Evolutionary conservation across 129 eudicot species (phyloP).

Genomic region (Escallonia herrerae): DNA sequence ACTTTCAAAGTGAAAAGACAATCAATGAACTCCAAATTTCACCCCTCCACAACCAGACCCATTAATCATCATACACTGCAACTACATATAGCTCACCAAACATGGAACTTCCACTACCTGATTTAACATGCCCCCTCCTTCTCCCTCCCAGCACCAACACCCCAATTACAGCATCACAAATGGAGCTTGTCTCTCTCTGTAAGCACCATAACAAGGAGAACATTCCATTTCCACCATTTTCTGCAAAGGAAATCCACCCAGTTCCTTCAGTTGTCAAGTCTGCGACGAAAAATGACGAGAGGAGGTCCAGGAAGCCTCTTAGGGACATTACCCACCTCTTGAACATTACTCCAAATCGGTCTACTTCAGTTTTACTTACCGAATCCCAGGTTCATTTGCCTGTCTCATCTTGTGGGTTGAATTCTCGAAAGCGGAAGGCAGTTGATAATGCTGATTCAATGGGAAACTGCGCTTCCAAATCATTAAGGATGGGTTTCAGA

Average conservation of each 20-base stretch:
- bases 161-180: not conserved
- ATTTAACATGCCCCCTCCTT: too few relatives aligned
- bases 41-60: not conserved
- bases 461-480: conserved; percentile 4
- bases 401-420: not conserved
- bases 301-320: conserved; percentile 13
- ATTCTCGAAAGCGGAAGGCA: conserved; percentile 16
- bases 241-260: not conserved
- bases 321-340: conserved; percentile 23
- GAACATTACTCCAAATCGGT: not conserved
- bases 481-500: conserved; percentile 17
- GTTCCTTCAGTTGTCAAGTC: not conserved
- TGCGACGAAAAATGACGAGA: not conserved
- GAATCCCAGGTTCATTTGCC: not conserved
- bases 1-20: too few relatives aligned
- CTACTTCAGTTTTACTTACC: not conserved
- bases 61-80: not conserved
- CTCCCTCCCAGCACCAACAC: not conserved
- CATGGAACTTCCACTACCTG: not conserved
- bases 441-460: not conserved
- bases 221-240: conserved; percentile 4
- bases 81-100: not conserved
- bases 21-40: not conserved
- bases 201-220: conserved; percentile 19
- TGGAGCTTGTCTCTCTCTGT: conserved; percentile 2